Evolutionary conservation across 805 yeast genomes (phyloP).

Genomic region (Tetrapisispora taiwanensis): DNA sequence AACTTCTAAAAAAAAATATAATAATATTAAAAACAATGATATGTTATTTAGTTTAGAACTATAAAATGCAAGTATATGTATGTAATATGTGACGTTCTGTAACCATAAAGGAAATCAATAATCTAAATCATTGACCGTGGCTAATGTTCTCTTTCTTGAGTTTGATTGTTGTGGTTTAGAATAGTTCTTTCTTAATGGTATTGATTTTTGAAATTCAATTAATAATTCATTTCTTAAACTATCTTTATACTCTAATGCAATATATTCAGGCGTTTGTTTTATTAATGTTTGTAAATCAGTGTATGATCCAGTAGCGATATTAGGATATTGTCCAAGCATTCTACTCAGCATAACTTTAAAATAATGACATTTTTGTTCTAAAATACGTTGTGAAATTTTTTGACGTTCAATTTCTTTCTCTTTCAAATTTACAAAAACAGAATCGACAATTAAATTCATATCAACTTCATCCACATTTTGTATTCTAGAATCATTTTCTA

Average conservation of each 20-base stretch:
- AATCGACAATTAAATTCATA: constrained; percentile 21
- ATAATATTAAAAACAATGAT: no score
- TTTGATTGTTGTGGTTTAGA: neutral
- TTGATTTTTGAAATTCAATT: constrained; percentile 22
- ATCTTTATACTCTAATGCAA: constrained; percentile 28
- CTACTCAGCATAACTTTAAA: constrained; percentile 19
- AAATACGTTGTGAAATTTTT: constrained; percentile 10
- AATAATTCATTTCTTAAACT: constrained; percentile 24
- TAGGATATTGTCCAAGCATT: constrained; percentile 7
- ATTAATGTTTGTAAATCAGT: neutral
- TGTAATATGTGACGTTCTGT: no score
- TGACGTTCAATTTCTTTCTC: constrained; percentile 17
- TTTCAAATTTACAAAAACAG: constrained; percentile 19
- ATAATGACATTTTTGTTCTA: constrained; percentile 17
- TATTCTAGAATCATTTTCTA: constrained; percentile 17
- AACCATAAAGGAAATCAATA: constrained; percentile 13
- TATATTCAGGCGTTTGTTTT: constrained; percentile 23
- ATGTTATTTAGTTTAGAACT: no score
- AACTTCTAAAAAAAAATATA: neutral
- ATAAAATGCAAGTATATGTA: neutral
- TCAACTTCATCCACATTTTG: constrained; percentile 23
- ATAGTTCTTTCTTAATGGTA: constrained; percentile 5
- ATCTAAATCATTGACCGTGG: constrained; percentile 27
- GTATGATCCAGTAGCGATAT: neutral
- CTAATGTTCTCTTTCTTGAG: constrained; percentile 18